Percentiles rank a stretch among this genome's conserved stretches.
These are phyloP conservation scores for Cytospora paraplurivora DNA, from an alignment of 2,329 filamentous ascomycete genomes.

Conservation along the genomic window DNA sequence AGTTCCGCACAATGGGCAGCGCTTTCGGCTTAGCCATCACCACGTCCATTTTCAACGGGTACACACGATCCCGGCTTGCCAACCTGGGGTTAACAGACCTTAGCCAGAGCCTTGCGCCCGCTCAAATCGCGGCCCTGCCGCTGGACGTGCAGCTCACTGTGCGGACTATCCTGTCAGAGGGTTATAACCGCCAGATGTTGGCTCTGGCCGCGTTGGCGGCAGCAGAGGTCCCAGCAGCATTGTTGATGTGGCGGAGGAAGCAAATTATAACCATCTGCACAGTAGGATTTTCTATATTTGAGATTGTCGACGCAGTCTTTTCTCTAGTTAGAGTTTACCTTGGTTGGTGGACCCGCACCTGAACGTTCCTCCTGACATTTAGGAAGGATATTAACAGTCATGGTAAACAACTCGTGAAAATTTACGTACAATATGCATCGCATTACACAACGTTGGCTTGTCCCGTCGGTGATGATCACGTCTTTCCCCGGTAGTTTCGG, in stretches of 20 bases:
- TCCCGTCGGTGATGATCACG: background rate
- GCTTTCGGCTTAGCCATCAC: constrained; percentile 21
- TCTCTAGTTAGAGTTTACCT: background rate
- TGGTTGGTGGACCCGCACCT: no score
- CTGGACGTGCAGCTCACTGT: background rate
- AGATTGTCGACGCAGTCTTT: no score
- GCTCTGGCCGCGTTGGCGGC: background rate
- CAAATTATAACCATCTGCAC: background rate
- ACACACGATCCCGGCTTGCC: constrained; percentile 6
- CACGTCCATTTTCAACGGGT: constrained; percentile 27
- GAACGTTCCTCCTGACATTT: no score
- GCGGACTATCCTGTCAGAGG: background rate
- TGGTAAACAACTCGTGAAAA: no score
- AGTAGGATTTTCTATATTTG: no score
- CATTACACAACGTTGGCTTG: background rate
- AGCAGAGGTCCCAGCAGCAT: background rate
- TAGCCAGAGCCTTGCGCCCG: no score
- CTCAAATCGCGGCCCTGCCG: background rate
- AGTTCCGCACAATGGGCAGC: constrained; percentile 26
- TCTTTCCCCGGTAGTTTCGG: background rate
- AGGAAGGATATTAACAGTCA: no score
- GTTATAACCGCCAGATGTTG: background rate
- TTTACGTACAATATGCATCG: no score
- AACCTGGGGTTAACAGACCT: background rate
- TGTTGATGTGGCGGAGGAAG: background rate